These are phyloP conservation scores for Sporisorium graminicola DNA, from an alignment of 1,284 basidiomycete genomes.

Conservation along the genomic window DNA sequence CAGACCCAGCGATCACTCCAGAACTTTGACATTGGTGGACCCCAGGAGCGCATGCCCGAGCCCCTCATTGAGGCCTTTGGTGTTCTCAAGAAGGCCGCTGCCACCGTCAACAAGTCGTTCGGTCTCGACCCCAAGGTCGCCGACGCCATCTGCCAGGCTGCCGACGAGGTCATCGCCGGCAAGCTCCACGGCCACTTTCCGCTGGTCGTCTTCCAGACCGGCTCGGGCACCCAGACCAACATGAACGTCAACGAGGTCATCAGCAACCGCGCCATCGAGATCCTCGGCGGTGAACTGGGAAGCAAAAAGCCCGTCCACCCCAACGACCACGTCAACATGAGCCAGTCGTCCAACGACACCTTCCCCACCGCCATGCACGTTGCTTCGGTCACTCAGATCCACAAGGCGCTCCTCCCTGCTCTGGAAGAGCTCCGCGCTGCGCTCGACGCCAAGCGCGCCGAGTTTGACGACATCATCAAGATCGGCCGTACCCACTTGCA, in stretches of 20 bases:
- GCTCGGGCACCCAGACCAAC: conserved; percentile 98
- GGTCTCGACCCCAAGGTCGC: conserved; percentile 91
- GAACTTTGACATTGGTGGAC: conserved; percentile 99
- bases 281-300: conserved; percentile 93
- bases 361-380: conserved; percentile 99
- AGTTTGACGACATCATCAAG: conserved; percentile 80
- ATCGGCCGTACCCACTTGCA: conserved; percentile 96
- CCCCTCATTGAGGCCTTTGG: conserved; percentile 98
- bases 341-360: conserved; percentile 98
- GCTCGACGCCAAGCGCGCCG: conserved; percentile 82
- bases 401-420: conserved; percentile 84
- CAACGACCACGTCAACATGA: conserved; percentile 99
- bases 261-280: conserved; percentile 96
- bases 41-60: conserved; percentile 88
- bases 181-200: conserved; percentile 89
- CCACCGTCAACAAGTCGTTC: conserved; percentile 89
- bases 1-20: conserved; percentile 97
- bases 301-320: conserved; percentile 98
- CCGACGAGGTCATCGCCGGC: conserved; percentile 97
- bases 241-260: conserved; percentile 99
- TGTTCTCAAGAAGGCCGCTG: conserved; percentile 96
- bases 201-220: conserved; percentile 98
- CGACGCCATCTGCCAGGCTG: conserved; percentile 89
- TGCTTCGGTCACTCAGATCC: conserved; percentile 91
- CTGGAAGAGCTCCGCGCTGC: conserved; percentile 85